Base-by-base conservation (phyloP, 208 protist genomes). In the Angomonas deanei region DNA sequence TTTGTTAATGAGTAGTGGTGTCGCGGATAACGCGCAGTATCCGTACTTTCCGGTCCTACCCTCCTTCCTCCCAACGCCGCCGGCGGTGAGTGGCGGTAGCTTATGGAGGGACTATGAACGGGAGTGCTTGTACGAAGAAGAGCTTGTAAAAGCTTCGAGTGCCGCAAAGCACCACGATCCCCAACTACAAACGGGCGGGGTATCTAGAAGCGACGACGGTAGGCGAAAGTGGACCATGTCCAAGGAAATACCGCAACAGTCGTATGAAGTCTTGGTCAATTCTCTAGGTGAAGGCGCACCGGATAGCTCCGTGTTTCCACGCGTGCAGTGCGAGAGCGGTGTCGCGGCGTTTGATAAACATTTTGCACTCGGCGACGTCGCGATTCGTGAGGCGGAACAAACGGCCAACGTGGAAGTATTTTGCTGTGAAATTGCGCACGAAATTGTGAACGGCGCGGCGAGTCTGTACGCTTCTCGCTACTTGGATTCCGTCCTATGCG, bases 381-480 rank as follows among this genome's bases (percentile, higher is more conserved):
- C 46, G 11, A 27, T 57, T 52, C 56, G 56, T 3, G 46, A 57
- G 31, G 24, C 47, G 3, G 24, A 34, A 8, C 30, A 59, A 34
- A 34, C 11, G 2, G 36, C 47, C 21, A 42, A 27, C 1, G 72
- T 62, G 0, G 88, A 89, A 63, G 64, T 76, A 15, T 78, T 91
- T 49, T 88, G 84, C 50, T 82, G 74, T 23, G 38, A 59, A 8
- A 50, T 95, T 31, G 87, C 74, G n/a, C 70, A 76, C 15, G 80
- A 88, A n/a, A 78, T 95, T 36, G 86, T 92, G 0, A 62, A 84
- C 24, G 23, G 46, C 0, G 78, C 77, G 0, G 77, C 82, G 17
- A 53, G 73, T 8, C 64, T 84, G 5, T 88, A 91, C 68, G 73
- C 77, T 0, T 55, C 76, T 0, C 81, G 80, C 36, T 78, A 50